Evolutionary conservation across 2,329 filamentous ascomycete species (phyloP).

Genomic region (Teratosphaeria gauchensis): DNA sequence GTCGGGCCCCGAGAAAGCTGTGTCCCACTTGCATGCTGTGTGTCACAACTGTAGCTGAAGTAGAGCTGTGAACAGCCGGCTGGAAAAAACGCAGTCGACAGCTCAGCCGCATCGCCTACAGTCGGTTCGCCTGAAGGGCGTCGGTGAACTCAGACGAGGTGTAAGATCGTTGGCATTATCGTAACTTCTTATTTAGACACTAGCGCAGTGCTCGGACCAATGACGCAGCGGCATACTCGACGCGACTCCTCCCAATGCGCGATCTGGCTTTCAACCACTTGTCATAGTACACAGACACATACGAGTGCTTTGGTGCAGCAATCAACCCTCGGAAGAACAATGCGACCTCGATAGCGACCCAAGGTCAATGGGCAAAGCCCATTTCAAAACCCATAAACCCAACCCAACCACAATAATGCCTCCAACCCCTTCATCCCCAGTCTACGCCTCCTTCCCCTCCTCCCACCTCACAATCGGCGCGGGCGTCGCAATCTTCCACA

Average conservation of each 20-base stretch:
- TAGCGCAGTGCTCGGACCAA: not conserved
- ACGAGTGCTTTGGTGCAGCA: not conserved
- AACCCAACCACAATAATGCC: constrained; percentile 4
- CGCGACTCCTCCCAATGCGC: not conserved
- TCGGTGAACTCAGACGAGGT: no score
- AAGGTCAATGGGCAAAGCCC: not conserved
- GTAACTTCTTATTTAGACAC: not conserved
- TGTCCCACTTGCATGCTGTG: no score
- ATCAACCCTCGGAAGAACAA: not conserved
- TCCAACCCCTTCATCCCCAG: constrained; percentile 11
- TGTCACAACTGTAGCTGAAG: no score
- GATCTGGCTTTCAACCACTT: not conserved
- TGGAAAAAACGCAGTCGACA: not conserved
- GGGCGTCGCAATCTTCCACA: constrained; percentile 43
- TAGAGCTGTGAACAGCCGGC: not conserved
- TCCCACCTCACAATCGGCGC: constrained; percentile 25
- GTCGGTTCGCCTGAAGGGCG: not conserved
- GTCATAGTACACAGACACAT: not conserved
- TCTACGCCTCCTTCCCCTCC: constrained; percentile 16
- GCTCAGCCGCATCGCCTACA: not conserved
- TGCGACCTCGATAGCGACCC: not conserved
- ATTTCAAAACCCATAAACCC: not conserved
- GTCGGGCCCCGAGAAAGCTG: no score
- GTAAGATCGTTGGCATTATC: no score
- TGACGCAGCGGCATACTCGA: not conserved